Base-by-base conservation (phyloP, 345 rosid genomes). In the Angophora floribunda region DNA sequence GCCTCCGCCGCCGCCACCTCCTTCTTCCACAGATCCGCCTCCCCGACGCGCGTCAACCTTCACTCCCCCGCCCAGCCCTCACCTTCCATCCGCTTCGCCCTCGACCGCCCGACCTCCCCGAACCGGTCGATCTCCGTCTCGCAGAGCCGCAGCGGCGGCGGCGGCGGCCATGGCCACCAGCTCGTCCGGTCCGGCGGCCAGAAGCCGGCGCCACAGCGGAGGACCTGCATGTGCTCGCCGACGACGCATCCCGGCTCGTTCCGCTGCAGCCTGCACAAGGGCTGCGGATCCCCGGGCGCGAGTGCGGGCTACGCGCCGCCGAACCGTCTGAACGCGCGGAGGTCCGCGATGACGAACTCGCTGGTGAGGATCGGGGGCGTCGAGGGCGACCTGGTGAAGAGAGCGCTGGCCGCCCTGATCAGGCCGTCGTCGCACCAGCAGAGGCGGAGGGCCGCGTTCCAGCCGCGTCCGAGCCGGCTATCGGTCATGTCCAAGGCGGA, bases 201-300 rank as follows among this genome's bases (percentile, higher is more conserved):
- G 57, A 86, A 75, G 51, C 89, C 89, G 55, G 87, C 89, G 51
- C 89, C 90, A 36, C 41, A 36, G 14, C 93, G 92, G 90, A 86
- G 92, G 84, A 92, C 95, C 30, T 95, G 98, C 51, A 92, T 94
- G 95, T 95, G 97, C 86, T 94, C 98, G 11, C 97, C 97, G 5
- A 94, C 98, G 47, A 92, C 91, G n/a, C 98, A 96, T 53, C 98
- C 97, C 7, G 98, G 98, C 45, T 96, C 98, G 9, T 96, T 96
- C 93, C 95, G 98, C 12, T 96, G 98, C 89, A 95, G 96, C 90
- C 94, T 93, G 44, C 98, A 96, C 88, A 96, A 95, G 86, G 88
- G 65, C 36, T 88, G 87, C 89, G 61, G 24, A 53, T 86, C 87
- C 55, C 41, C 91, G 10, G 88, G 90, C 52, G 53, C 85, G 3